Conservation (phyloP, 345 rosid genomes). For the Raphanus sativus region DNA sequence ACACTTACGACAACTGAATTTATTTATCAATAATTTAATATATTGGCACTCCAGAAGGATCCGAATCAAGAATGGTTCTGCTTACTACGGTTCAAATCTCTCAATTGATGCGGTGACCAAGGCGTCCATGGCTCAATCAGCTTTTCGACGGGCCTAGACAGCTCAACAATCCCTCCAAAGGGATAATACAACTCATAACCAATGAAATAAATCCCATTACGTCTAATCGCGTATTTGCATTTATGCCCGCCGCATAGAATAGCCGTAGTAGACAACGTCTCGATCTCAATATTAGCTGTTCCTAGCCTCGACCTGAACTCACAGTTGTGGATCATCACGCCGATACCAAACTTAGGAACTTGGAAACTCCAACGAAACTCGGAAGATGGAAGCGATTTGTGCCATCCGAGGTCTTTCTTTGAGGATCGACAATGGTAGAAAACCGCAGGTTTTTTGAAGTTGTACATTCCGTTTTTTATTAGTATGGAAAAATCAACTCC, state of each 20-base stretch:
- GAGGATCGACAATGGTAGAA: conserved; percentile 27
- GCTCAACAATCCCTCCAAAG: conserved; percentile 16
- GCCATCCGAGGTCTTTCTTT: conserved; percentile 34
- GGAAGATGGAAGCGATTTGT: conserved; percentile 20
- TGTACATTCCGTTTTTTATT: conserved; percentile 28
- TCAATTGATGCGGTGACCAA: conserved; percentile 31
- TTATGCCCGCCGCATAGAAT: conserved; percentile 22
- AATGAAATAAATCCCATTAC: conserved; percentile 33
- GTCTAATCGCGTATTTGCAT: conserved; percentile 26
- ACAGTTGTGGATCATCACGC: conserved; percentile 22
- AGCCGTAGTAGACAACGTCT: conserved; percentile 29
- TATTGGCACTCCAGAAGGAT: not conserved
- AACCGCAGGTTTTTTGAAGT: not conserved
- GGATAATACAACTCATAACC: conserved; percentile 38
- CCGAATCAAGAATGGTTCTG: not conserved
- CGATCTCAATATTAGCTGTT: conserved; percentile 17
- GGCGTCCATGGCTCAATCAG: conserved; percentile 35
- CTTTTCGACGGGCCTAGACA: conserved; percentile 31
- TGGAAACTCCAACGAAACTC: conserved; percentile 26
- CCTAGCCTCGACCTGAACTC: conserved; percentile 27
- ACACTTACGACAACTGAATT: not conserved
- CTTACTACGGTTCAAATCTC: not conserved
- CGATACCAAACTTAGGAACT: conserved; percentile 32
- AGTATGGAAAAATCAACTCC: conserved; percentile 12
- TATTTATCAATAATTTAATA: not conserved